Base-by-base conservation (phyloP, 495 filamentous ascomycete genomes). In the Penicillium cataractarum region DNA sequence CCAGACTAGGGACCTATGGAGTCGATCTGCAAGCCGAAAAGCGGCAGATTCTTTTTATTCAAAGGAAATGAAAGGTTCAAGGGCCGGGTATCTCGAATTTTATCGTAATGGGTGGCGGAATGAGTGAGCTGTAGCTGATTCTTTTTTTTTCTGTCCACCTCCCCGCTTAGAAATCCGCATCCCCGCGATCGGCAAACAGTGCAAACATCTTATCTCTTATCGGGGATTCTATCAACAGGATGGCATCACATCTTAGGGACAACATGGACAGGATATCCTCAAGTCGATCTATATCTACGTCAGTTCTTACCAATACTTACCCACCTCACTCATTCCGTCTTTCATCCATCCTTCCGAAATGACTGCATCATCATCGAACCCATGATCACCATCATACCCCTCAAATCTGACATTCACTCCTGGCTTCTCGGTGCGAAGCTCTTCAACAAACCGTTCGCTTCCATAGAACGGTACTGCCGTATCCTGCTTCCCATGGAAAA, bases 141-240 rank as follows among this genome's bases (percentile, higher is more conserved):
- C 63, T 69, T 68, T 69, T 70, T 58, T 67, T 64, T 67, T 59
- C 40, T 49, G 61, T 64, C 63, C 58, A 29, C 31, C 60, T 56
- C 72, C 68, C 73, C 73, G 74, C 74, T 78, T 78, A 78, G 76
- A 78, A 78, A 78, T 78, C 73, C 70, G 65, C 65, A 62, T 68
- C 65, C 74, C 73, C 76, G 73, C 69, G 70, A 72, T 52, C 61
- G 61, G 35, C 72, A 75, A 76, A 75, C 74, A 68, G 55, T 70
- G 69, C 72, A 75, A 75, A 77, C 74, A 68, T 24, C 19, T 27
- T 59, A 50, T 59, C 42, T 50, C 42, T 52, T 52, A 52, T 52
- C 49, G 26, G 6, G 22, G 7, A 6, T 2, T 54, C 29, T 53
- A 19, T 27, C 49, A 26, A 49, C 4, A 26, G 15, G 13, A 39